phyloP scores from a whole-genome alignment of 805 yeast genomes.

The Yarrowia divulgata region DNA sequence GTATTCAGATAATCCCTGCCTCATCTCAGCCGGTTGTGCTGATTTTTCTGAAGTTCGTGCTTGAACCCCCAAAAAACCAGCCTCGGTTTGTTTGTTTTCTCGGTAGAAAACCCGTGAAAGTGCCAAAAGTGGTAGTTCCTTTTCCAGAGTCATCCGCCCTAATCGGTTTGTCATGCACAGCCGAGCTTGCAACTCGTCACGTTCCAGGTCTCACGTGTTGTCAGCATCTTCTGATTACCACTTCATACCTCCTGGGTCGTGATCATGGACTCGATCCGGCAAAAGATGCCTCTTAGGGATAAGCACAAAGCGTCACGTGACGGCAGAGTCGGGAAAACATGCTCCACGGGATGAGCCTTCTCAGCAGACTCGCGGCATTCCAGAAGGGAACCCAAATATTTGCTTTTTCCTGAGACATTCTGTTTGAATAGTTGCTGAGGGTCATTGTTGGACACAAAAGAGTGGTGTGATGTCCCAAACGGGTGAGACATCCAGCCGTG shows the following conservation, averaged over 20 bases:
- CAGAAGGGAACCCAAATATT: constrained; percentile 3
- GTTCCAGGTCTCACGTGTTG: neutral
- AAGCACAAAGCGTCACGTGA: neutral
- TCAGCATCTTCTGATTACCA: neutral
- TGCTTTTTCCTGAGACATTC: neutral
- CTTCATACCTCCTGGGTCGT: too few relatives aligned
- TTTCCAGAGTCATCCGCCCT: neutral
- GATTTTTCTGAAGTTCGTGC: too few relatives aligned
- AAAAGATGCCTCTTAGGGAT: neutral
- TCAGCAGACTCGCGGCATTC: neutral
- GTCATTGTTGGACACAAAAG: neutral
- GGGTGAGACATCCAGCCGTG: too few relatives aligned
- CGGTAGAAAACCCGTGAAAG: too few relatives aligned
- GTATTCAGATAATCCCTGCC: too few relatives aligned
- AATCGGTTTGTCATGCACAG: neutral
- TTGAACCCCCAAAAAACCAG: too few relatives aligned
- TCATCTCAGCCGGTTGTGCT: too few relatives aligned
- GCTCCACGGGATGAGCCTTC: neutral
- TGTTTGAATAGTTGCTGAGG: neutral
- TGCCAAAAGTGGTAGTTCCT: too few relatives aligned
- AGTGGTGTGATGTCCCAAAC: neutral
- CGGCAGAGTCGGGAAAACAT: neutral
- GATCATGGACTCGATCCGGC: neutral
- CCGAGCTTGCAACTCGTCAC: neutral
- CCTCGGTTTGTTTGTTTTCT: too few relatives aligned